Conservation (phyloP, 768 basidiomycete genomes). For the Mrakia frigida region DNA sequence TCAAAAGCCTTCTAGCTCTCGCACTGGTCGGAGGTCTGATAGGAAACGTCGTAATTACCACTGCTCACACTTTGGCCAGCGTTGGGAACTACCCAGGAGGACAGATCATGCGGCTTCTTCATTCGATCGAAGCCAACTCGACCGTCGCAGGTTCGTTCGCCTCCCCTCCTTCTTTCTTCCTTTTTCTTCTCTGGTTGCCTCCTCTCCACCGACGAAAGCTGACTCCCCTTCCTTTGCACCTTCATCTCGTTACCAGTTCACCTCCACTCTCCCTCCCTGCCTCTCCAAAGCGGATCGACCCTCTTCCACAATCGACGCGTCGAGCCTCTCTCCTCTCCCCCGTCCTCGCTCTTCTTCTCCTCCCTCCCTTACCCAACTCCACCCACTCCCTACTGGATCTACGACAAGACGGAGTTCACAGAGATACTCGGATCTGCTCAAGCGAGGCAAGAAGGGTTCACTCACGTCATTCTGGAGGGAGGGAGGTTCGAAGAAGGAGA, state of each 20-base stretch:
- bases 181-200: neutral
- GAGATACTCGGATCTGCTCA: neutral
- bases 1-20: conserved; percentile 47
- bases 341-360: conserved; percentile 38
- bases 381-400: neutral
- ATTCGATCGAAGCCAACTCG: conserved; percentile 43
- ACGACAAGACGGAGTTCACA: conserved; percentile 24
- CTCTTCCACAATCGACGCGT: conserved; percentile 72
- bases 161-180: neutral
- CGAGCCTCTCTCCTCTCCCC: conserved; percentile 50
- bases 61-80: conserved; percentile 57
- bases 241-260: conserved; percentile 46
- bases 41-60: conserved; percentile 55
- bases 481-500: neutral
- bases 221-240: no score
- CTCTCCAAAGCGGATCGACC: conserved; percentile 83
- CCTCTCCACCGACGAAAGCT: conserved; percentile 15
- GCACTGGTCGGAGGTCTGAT: conserved; percentile 51
- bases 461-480: conserved; percentile 17
- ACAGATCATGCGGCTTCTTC: conserved; percentile 59
- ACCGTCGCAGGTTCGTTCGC: conserved; percentile 26
- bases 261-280: conserved; percentile 76
- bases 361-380: neutral
- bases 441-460: neutral
- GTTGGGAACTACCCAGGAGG: conserved; percentile 86